phyloP scores from a whole-genome alignment of 2,329 filamentous ascomycete genomes.

The Beauveria sp. region DNA sequence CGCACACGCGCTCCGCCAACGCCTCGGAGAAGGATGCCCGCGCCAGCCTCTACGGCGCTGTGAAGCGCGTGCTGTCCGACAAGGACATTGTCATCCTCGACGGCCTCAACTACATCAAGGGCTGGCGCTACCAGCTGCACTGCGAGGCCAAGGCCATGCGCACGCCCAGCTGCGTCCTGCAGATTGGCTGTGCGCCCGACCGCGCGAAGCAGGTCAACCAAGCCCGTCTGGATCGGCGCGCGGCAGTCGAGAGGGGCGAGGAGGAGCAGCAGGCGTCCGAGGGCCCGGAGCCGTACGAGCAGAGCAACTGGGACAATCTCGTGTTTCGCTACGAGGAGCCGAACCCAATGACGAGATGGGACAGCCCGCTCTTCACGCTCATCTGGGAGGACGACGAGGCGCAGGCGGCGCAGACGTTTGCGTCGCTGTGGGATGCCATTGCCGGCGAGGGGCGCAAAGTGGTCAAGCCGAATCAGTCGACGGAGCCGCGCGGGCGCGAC shows the following conservation, averaged over 20 bases:
- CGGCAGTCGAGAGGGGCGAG: constrained; percentile 17
- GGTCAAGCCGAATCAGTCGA: constrained; percentile 68
- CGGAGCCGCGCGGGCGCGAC: constrained; percentile 56
- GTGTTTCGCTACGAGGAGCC: constrained; percentile 81
- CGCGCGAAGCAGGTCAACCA: constrained; percentile 52
- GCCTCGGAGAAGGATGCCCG: constrained; percentile 75
- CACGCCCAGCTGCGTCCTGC: constrained; percentile 68
- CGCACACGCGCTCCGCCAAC: constrained; percentile 62
- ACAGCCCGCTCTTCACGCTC: constrained; percentile 73
- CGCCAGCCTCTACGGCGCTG: constrained; percentile 66
- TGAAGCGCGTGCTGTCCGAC: constrained; percentile 66
- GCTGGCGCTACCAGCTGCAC: constrained; percentile 78
- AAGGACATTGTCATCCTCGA: constrained; percentile 75
- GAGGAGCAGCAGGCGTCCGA: constrained; percentile 10
- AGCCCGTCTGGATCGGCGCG: constrained; percentile 37
- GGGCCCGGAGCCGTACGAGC: constrained; percentile 38
- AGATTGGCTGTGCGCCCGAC: constrained; percentile 51
- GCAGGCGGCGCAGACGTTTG: constrained; percentile 48
- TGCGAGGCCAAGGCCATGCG: constrained; percentile 76
- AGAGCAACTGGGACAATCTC: constrained; percentile 66
- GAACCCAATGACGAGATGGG: constrained; percentile 78
- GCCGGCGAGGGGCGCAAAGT: constrained; percentile 55
- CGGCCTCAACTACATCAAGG: constrained; percentile 82
- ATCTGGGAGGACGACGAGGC: constrained; percentile 65
- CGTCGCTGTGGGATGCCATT: constrained; percentile 68